Evolutionary conservation across 768 basidiomycete species (phyloP).

Genomic region (Hericium erinaceus): DNA sequence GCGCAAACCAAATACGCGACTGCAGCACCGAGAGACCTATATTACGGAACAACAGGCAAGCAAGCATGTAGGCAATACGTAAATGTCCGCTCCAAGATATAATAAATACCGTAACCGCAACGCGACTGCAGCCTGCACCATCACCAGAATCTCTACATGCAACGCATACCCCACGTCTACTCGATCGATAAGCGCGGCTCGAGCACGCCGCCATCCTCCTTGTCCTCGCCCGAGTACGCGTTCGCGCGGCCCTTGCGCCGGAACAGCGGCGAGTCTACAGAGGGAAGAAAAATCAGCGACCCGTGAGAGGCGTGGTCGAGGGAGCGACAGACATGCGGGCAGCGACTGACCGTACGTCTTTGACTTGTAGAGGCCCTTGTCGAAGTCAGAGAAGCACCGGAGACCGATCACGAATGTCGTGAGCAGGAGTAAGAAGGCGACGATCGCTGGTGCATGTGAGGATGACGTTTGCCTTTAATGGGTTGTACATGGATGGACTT

Average conservation of each 20-base stretch:
- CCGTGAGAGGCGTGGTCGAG: neutral
- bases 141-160: neutral
- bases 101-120: neutral
- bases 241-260: neutral
- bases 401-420: constrained; percentile 69
- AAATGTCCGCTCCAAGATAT: neutral
- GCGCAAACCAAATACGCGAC: too few species aligned
- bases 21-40: too few species aligned
- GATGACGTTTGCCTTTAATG: neutral
- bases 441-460: constrained; percentile 41
- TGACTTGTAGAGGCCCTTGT: constrained; percentile 63
- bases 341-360: constrained; percentile 66
- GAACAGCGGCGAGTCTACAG: constrained; percentile 9
- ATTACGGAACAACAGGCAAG: too few species aligned
- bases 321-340: constrained; percentile 8
- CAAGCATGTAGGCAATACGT: neutral
- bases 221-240: constrained; percentile 28
- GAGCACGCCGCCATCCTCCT: constrained; percentile 39
- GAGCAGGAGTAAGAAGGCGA: constrained; percentile 66
- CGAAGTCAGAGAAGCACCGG: constrained; percentile 75
- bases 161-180: constrained; percentile 27
- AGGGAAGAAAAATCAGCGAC: neutral
- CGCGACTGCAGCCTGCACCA: neutral
- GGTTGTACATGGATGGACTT: constrained; percentile 15
- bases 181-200: constrained; percentile 72